A percentile compares a stretch with the other conserved stretches of the same genome.
Evolutionary conservation across 805 yeast genomes (phyloP).

Genomic region (Lipomyces sp.): DNA sequence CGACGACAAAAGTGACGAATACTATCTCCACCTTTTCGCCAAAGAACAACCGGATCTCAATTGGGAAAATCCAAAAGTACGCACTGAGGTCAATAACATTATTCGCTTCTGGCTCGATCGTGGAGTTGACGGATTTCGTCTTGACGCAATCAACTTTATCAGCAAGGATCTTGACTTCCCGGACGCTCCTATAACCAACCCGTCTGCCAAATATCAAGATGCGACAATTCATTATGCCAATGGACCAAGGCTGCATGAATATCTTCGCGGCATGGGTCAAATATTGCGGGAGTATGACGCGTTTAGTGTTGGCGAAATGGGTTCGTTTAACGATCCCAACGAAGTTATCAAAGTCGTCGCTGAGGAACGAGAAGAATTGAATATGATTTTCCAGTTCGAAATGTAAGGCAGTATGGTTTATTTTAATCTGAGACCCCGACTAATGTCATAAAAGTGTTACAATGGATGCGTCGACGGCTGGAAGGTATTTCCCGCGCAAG

Average conservation of each 20-base stretch:
- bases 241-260: slow-evolving; percentile 65
- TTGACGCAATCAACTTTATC: slow-evolving; percentile 60
- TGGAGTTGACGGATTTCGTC: slow-evolving; percentile 65
- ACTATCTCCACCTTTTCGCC: slow-evolving; percentile 62
- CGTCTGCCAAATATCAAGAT: slow-evolving; percentile 51
- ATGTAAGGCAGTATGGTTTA: not conserved
- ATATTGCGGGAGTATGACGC: slow-evolving; percentile 55
- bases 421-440: not conserved
- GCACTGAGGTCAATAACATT: slow-evolving; percentile 53
- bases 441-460: slow-evolving; percentile 23
- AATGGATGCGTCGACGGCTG: slow-evolving; percentile 12
- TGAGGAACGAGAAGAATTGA: slow-evolving; percentile 39
- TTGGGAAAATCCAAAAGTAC: slow-evolving; percentile 58
- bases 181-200: slow-evolving; percentile 55
- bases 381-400: slow-evolving; percentile 42
- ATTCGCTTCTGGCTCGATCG: slow-evolving; percentile 65
- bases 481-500: slow-evolving; percentile 20
- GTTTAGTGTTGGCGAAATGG: slow-evolving; percentile 65
- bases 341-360: slow-evolving; percentile 38
- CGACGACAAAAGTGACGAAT: slow-evolving; percentile 59
- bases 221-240: slow-evolving; percentile 48
- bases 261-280: slow-evolving; percentile 56
- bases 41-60: slow-evolving; percentile 64
- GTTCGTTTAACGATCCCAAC: slow-evolving; percentile 47
- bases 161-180: slow-evolving; percentile 54